Evolutionary conservation across 2,329 filamentous ascomycete genomes (phyloP).

Genomic region (Aspergillus pseudoterreus): DNA sequence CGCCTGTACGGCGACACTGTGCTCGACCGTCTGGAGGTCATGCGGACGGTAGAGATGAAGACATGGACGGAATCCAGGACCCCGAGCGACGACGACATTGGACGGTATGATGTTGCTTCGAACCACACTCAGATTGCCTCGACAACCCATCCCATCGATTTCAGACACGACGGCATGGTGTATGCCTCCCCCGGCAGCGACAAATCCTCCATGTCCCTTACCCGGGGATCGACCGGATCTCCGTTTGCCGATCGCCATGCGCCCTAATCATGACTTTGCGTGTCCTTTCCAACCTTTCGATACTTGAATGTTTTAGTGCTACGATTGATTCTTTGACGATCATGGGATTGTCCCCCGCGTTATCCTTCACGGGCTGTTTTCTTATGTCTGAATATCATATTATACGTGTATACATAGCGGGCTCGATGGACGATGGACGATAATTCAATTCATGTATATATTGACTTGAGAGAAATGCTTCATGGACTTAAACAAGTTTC

Average conservation of each 20-base stretch:
- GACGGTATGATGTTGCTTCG: conserved; percentile 17
- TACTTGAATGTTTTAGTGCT: no score
- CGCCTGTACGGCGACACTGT: conserved; percentile 14
- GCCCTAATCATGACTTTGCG: no score
- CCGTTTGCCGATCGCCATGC: conserved; percentile 4
- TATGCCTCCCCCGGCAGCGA: conserved; percentile 22
- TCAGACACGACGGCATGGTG: conserved; percentile 14
- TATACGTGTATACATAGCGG: no score
- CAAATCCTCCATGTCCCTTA: conserved; percentile 15
- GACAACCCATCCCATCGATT: conserved; percentile 12
- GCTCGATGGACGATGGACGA: no score
- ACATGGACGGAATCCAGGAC: conserved; percentile 26
- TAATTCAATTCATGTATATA: no score
- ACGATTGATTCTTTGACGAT: no score
- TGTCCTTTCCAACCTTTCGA: no score
- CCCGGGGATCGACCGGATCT: conserved; percentile 4
- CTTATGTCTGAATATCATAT: no score
- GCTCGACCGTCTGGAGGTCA: conserved; percentile 24
- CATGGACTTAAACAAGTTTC: no score
- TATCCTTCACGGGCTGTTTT: no score
- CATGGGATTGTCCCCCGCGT: no score
- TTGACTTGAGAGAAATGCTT: no score
- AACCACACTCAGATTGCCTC: conserved; percentile 13
- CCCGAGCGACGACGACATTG: conserved; percentile 10
- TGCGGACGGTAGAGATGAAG: conserved; percentile 36